Conservation (phyloP, 768 basidiomycete genomes). For the Mycena capillaripes region DNA sequence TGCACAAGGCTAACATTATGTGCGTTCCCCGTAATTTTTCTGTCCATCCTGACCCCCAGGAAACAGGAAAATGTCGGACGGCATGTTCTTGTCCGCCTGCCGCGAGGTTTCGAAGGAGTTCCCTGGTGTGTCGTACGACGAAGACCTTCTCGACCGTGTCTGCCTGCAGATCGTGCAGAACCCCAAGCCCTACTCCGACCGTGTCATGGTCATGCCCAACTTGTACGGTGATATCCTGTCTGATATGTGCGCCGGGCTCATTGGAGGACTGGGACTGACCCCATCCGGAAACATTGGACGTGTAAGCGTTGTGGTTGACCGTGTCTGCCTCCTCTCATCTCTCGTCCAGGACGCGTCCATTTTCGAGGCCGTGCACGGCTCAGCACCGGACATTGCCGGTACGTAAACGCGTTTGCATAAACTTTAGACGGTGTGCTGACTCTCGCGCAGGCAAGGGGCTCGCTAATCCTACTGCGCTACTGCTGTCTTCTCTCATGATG, state of each 20-base stretch:
- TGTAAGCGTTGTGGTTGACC: slow-evolving; percentile 57
- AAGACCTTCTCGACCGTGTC: slow-evolving; percentile 96
- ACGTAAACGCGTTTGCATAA: slow-evolving; percentile 43
- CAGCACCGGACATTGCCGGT: slow-evolving; percentile 99
- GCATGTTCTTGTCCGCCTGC: slow-evolving; percentile 99
- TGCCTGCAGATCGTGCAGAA: slow-evolving; percentile 96
- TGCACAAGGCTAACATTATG: slow-evolving; percentile 99
- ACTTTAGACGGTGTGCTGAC: slow-evolving; percentile 21
- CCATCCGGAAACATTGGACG: slow-evolving; percentile 98
- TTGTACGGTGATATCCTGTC: slow-evolving; percentile 96
- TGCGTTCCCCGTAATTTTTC: slow-evolving; percentile 52
- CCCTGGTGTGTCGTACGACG: slow-evolving; percentile 94
- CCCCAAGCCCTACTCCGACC: slow-evolving; percentile 92
- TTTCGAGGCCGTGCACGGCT: slow-evolving; percentile 99
- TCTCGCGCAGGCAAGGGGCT: slow-evolving; percentile 78
- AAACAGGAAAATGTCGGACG: slow-evolving; percentile 98
- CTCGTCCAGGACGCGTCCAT: slow-evolving; percentile 90
- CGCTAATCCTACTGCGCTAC: slow-evolving; percentile 99
- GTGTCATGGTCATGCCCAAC: slow-evolving; percentile 99
- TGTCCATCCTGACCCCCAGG: slow-evolving; percentile 23
- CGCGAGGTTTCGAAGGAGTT: slow-evolving; percentile 96
- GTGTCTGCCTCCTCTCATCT: slow-evolving; percentile 31
- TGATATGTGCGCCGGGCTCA: slow-evolving; percentile 98
- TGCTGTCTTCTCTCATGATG: slow-evolving; percentile 98
- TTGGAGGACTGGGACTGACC: slow-evolving; percentile 97